Percentiles rank a stretch among this genome's conserved stretches.
These are phyloP conservation scores for Fusarium burgessii DNA, from an alignment of 2,329 filamentous ascomycete genomes.

Conservation along the genomic window DNA sequence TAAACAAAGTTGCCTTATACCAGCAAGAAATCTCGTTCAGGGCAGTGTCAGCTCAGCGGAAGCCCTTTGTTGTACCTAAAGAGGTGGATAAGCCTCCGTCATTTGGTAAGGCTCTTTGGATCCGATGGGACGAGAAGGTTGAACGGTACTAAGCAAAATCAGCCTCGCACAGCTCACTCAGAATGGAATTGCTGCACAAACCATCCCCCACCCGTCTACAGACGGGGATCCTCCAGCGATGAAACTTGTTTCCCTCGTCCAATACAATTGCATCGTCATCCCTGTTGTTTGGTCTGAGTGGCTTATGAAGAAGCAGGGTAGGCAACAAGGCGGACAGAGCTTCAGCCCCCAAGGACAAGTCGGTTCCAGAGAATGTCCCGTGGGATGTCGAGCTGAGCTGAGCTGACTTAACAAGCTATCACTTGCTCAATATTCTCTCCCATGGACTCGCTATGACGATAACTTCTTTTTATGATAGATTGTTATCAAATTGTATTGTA, in stretches of 20 bases:
- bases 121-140: neutral
- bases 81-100: neutral
- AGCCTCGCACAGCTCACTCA: conserved; percentile 42
- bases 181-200: conserved; percentile 31
- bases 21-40: neutral
- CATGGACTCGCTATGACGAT: neutral
- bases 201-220: conserved; percentile 5
- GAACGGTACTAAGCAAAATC: conserved; percentile 6
- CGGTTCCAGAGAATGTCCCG: conserved; percentile 29
- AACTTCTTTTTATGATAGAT: neutral
- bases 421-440: neutral
- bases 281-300: conserved; percentile 33
- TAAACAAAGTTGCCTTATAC: neutral
- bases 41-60: neutral
- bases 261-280: conserved; percentile 28
- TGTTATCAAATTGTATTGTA: neutral
- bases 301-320: conserved; percentile 33
- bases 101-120: neutral
- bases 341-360: conserved; percentile 16
- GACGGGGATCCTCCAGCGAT: neutral
- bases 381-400: conserved; percentile 6
- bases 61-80: neutral
- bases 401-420: neutral
- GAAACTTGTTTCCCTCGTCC: conserved; percentile 16
- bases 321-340: conserved; percentile 47